Base-by-base conservation (phyloP, 2,329 filamentous ascomycete genomes). In the Cordyceps javanica region DNA sequence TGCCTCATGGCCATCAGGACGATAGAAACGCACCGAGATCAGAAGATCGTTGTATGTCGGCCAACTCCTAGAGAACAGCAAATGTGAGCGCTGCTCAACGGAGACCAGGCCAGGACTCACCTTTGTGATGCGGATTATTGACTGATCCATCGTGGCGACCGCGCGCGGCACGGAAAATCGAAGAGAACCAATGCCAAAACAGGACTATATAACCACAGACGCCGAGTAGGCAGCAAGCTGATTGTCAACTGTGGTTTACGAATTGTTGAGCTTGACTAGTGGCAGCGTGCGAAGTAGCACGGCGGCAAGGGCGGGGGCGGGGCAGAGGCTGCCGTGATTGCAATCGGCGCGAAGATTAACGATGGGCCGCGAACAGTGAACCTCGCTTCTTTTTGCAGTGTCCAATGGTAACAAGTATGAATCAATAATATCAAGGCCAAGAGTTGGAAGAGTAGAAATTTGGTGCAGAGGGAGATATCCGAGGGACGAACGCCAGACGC, bases 71-170 rank as follows among this genome's bases (percentile, higher is more conserved):
- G 59, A 57, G 52, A 55, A 34, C 16, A 32, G 14, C n/a, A 19
- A 42, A 61, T 32, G 44, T 38, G 59, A 58, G 48, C 45, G 50
- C 23, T 36, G 53, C 8, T 41, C 28, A 9, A 44, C 19, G 21
- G 14, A 38, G n/a, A 13, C 10, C 5, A n/a, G 25, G 45, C 58
- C 62, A 61, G 60, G 26, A 59, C 72, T 65, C 77, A 91, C 88
- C 77, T 90, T 89, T 62, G 89, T 89, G 73, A 96, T 93, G 63
- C 91, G 88, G 65, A 96, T 86, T 66, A 95, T 90, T 60, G 89
- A 90, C 73, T 95, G 90, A 73, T 94, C 91, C 72, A 74, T 73
- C 63, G 62, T 63, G 67, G 53, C 62, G 60, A 50, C 39, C 34
- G 23, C 34, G 53, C 32, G 34, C 10, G 25, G 16, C 61, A 65